Conservation (phyloP, 169 alveolate genomes). For the Plasmodium falciparum region DNA sequence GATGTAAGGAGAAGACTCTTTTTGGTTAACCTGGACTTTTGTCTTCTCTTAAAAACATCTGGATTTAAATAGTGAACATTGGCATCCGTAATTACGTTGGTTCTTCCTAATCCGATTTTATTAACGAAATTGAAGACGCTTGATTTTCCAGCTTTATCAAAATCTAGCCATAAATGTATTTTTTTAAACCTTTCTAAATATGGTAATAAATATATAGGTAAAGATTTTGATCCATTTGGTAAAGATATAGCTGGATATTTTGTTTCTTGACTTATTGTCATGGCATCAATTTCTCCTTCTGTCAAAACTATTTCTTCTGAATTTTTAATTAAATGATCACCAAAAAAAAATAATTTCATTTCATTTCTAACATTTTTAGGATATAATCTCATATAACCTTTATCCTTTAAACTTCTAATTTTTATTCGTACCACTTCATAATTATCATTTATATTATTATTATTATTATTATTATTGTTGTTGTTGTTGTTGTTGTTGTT, state of each 20-base stretch:
- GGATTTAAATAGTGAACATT: constrained; percentile 67
- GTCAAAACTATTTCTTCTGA: constrained; percentile 90
- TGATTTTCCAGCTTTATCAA: constrained; percentile 94
- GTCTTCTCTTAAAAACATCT: constrained; percentile 19
- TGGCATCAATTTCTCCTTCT: constrained; percentile 98
- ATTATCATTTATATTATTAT: constrained; percentile 21
- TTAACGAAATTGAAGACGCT: constrained; percentile 93
- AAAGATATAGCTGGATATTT: constrained; percentile 93
- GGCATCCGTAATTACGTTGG: constrained; percentile 88
- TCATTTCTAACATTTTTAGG: constrained; percentile 95
- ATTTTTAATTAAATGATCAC: constrained; percentile 88
- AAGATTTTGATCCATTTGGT: constrained; percentile 95
- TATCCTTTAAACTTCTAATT: constrained; percentile 86
- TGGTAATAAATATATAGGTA: constrained; percentile 93
- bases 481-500: not conserved
- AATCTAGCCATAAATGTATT: constrained; percentile 95
- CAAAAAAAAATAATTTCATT: constrained; percentile 87
- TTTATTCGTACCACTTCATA: constrained; percentile 81
- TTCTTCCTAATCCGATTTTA: constrained; percentile 93
- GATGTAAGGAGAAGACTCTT: constrained; percentile 4
- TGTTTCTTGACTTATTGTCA: constrained; percentile 94
- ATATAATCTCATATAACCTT: constrained; percentile 88
- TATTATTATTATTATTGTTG: not conserved
- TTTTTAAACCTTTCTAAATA: constrained; percentile 91
- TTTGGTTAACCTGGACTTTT: constrained; percentile 9